Conservation (phyloP, 441 rosid genomes). For the Gossypium lobatum region DNA sequence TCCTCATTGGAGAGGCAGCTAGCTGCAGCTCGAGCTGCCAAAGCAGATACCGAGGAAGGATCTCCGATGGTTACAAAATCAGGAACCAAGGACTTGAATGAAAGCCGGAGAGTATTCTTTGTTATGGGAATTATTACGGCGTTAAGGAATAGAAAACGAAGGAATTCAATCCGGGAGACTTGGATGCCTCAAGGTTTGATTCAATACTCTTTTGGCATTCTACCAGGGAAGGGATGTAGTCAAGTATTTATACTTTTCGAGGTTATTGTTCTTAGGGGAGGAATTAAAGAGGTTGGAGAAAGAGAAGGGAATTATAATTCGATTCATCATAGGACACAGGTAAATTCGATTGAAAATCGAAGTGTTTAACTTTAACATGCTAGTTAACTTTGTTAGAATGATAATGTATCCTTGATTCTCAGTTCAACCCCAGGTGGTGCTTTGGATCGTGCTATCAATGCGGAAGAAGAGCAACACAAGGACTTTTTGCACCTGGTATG, state of each 20-base stretch:
- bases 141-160: conserved; percentile 83
- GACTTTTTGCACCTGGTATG: conserved; percentile 84
- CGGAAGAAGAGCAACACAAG: conserved; percentile 73
- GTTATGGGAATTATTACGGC: conserved; percentile 93
- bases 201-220: conserved; percentile 4
- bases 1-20: conserved; percentile 79
- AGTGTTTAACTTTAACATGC: background rate
- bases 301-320: conserved; percentile 80
- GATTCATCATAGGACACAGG: conserved; percentile 94
- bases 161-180: conserved; percentile 84
- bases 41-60: conserved; percentile 42
- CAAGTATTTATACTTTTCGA: conserved; percentile 15
- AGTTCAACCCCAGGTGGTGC: conserved; percentile 83
- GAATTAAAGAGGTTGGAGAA: conserved; percentile 66
- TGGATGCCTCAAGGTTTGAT: conserved; percentile 85
- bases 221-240: conserved; percentile 8
- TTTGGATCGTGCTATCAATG: conserved; percentile 72
- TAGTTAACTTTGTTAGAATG: background rate
- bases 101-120: conserved; percentile 66
- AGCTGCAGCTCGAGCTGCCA: conserved; percentile 79
- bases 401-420: conserved; percentile 19
- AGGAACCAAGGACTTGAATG: conserved; percentile 37
- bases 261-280: conserved; percentile 44
- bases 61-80: conserved; percentile 39
- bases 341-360: conserved; percentile 19